Percentiles rank a stretch among this genome's conserved stretches.
Evolutionary conservation across 2,329 filamentous ascomycete species (phyloP).

Genomic region (Spiromastix sp.): DNA sequence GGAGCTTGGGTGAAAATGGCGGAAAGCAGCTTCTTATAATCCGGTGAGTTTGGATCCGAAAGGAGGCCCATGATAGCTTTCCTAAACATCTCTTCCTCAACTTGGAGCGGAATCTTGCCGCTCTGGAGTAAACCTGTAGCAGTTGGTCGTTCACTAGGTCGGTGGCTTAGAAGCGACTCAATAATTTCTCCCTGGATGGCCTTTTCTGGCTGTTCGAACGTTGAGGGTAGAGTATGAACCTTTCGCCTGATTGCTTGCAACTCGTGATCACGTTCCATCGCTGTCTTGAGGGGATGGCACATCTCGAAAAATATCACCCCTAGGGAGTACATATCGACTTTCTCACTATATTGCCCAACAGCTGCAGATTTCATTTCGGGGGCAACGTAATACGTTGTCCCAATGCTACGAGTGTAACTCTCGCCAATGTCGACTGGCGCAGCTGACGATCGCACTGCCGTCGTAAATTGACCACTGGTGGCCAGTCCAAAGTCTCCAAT

Average conservation of each 20-base stretch:
- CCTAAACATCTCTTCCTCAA: slow-evolving; percentile 84
- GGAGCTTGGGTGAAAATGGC: slow-evolving; percentile 68
- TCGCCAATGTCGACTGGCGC: slow-evolving; percentile 25
- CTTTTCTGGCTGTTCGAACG: slow-evolving; percentile 62
- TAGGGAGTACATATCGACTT: slow-evolving; percentile 97
- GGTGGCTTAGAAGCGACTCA: slow-evolving; percentile 67
- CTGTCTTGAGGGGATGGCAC: slow-evolving; percentile 56
- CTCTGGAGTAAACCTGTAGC: slow-evolving; percentile 74
- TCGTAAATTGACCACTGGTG: slow-evolving; percentile 62
- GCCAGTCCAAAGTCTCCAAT: slow-evolving; percentile 96
- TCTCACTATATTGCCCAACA: slow-evolving; percentile 72
- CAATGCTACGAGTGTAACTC: slow-evolving; percentile 45
- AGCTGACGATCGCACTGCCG: slow-evolving; percentile 28
- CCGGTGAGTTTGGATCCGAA: slow-evolving; percentile 71
- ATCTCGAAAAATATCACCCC: slow-evolving; percentile 99
- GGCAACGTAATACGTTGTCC: slow-evolving; percentile 83
- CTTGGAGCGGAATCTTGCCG: slow-evolving; percentile 77
- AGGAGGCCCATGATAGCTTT: slow-evolving; percentile 66
- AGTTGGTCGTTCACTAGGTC: slow-evolving; percentile 70
- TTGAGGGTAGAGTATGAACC: slow-evolving; percentile 57
- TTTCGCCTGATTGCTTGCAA: slow-evolving; percentile 60
- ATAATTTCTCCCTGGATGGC: slow-evolving; percentile 65
- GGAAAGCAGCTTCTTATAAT: slow-evolving; percentile 83
- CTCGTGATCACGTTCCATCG: slow-evolving; percentile 54
- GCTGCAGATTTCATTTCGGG: slow-evolving; percentile 75